These are phyloP conservation scores for Candida maris DNA, from an alignment of 805 yeast genomes.

Conservation along the genomic window DNA sequence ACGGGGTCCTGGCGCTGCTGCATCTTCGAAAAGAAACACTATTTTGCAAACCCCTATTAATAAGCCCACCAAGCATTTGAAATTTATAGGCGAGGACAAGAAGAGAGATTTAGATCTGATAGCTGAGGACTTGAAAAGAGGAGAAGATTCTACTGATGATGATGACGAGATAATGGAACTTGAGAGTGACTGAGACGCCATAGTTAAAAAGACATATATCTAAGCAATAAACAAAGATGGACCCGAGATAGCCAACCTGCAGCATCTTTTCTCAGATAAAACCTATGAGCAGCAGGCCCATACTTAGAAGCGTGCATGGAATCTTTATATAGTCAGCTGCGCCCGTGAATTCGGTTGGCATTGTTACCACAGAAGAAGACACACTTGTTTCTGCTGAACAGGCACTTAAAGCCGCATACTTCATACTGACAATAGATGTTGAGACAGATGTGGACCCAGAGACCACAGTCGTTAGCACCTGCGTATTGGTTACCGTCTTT, in stretches of 20 bases:
- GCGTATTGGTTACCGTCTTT: neutral
- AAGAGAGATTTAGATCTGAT: constrained; percentile 31
- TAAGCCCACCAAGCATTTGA: constrained; percentile 18
- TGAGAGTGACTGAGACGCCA: constrained; percentile 51
- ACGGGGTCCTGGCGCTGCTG: constrained; percentile 7
- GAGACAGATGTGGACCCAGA: neutral
- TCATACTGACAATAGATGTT: neutral
- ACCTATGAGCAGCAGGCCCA: neutral
- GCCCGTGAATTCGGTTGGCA: neutral
- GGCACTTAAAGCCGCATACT: neutral
- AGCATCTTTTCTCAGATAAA: neutral
- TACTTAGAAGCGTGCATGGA: neutral
- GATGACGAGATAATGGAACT: constrained; percentile 59
- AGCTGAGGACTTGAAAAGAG: constrained; percentile 40
- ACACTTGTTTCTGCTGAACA: neutral
- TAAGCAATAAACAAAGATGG: no score
- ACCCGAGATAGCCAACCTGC: no score
- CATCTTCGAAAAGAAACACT: constrained; percentile 4
- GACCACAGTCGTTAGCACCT: neutral
- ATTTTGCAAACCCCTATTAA: constrained; percentile 21
- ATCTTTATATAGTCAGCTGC: neutral
- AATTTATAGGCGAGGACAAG: constrained; percentile 28
- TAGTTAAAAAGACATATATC: no score
- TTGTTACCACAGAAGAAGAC: neutral
- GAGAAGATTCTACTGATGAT: constrained; percentile 37